These are phyloP conservation scores for Mesembryanthemum crystallinum DNA, from an alignment of 148 eudicot genomes.

Conservation along the genomic window DNA sequence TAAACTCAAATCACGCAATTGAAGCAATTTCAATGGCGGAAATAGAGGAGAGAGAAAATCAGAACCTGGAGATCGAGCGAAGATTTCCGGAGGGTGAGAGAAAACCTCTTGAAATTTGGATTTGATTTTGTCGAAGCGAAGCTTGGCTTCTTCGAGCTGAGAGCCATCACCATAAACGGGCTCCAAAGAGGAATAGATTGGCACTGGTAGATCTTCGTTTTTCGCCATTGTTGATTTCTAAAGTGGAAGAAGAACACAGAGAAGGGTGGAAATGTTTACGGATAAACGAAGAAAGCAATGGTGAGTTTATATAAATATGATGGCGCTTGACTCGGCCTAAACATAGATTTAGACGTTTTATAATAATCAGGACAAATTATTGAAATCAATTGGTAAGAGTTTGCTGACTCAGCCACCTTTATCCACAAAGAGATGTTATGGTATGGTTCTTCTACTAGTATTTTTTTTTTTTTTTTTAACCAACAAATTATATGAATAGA, in stretches of 20 bases:
- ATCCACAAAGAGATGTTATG: no score
- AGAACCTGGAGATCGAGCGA: constrained; percentile 86
- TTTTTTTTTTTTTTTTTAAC: not conserved
- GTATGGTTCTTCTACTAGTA: not conserved
- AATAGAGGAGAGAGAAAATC: not conserved
- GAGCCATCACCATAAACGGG: constrained; percentile 68
- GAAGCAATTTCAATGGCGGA: not conserved
- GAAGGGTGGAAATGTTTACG: no score
- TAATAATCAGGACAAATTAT: no score
- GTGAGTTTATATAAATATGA: no score
- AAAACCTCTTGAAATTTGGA: constrained; percentile 62
- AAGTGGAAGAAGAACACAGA: no score
- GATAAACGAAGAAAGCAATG: no score
- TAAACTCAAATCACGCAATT: not conserved
- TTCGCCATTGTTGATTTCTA: constrained; percentile 51
- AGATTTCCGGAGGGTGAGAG: constrained; percentile 58
- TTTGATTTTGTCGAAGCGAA: constrained; percentile 59
- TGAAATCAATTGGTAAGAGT: no score
- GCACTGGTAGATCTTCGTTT: constrained; percentile 73
- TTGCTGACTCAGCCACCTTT: no score
- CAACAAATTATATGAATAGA: no score
- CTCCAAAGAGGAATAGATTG: constrained; percentile 48
- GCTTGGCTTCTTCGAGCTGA: constrained; percentile 71
- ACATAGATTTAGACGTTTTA: no score
- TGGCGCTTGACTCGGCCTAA: no score